Conservation (phyloP, 1,139 yeast species). For the Protomyces pachydermus region DNA sequence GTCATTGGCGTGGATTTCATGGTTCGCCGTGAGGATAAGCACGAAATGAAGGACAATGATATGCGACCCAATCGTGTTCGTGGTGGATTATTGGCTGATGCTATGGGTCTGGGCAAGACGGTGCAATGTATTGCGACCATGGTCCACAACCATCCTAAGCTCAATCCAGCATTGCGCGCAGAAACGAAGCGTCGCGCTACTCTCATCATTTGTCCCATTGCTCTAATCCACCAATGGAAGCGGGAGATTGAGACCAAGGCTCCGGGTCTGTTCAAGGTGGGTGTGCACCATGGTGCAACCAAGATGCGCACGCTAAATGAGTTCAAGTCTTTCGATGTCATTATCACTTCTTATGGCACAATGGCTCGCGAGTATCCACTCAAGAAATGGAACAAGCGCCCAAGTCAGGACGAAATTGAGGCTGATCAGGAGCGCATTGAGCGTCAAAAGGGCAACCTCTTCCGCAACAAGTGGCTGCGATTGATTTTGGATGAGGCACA, state of each 20-base stretch:
- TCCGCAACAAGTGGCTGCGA: conserved; percentile 53
- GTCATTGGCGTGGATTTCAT: conserved; percentile 82
- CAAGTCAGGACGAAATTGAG: neutral
- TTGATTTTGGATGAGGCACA: conserved; percentile 97
- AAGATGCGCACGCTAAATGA: conserved; percentile 8
- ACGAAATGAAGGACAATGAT: neutral
- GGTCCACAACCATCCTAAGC: conserved; percentile 37
- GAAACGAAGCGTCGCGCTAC: conserved; percentile 3
- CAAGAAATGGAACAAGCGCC: conserved; percentile 10
- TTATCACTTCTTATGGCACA: conserved; percentile 18
- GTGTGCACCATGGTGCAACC: conserved; percentile 12
- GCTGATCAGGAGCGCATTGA: conserved; percentile 15
- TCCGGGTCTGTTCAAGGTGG: conserved; percentile 7
- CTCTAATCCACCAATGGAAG: conserved; percentile 18
- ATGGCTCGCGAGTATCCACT: conserved; percentile 13
- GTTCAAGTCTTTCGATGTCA: neutral
- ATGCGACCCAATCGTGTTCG: conserved; percentile 1
- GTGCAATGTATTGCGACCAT: conserved; percentile 61
- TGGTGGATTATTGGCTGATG: conserved; percentile 31
- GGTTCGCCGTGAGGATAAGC: conserved; percentile 53
- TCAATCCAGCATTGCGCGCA: neutral
- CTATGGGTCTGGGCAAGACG: conserved; percentile 31
- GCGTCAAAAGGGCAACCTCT: conserved; percentile 13
- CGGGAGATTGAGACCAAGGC: conserved; percentile 12
- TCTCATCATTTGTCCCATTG: conserved; percentile 15